phyloP scores from a whole-genome alignment of 345 rosid genomes.

The Bruguiera gymnorhiza region DNA sequence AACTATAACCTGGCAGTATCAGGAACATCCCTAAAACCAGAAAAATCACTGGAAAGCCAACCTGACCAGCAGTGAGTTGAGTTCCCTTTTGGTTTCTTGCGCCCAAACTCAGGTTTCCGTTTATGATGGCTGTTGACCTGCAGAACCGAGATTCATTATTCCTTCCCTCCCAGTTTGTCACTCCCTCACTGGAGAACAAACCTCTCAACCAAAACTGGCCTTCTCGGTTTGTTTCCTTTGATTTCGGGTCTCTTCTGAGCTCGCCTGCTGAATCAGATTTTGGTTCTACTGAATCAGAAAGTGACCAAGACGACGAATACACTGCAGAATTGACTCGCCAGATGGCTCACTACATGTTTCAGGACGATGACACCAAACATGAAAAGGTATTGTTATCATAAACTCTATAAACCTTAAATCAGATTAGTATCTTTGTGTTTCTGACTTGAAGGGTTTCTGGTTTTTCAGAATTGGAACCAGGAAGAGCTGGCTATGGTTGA shows the following conservation, averaged over 20 bases:
- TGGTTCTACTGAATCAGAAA: conserved; percentile 35
- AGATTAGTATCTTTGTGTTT: background rate
- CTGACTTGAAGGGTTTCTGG: conserved; percentile 5
- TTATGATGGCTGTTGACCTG: conserved; percentile 50
- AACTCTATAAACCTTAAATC: background rate
- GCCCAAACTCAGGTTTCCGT: conserved; percentile 8
- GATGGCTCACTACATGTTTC: conserved; percentile 75
- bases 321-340: conserved; percentile 65
- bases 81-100: background rate
- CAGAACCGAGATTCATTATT: conserved; percentile 27
- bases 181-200: conserved; percentile 6
- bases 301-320: conserved; percentile 50
- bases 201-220: conserved; percentile 12
- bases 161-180: conserved; percentile 13
- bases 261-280: conserved; percentile 32
- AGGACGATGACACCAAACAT: conserved; percentile 36
- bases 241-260: conserved; percentile 22
- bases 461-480: conserved; percentile 33
- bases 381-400: background rate
- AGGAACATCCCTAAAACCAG: too few species aligned
- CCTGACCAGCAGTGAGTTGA: too few species aligned
- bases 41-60: too few species aligned
- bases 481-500: conserved; percentile 19
- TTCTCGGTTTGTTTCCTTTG: conserved; percentile 22
- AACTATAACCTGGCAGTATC: too few species aligned